Percentiles rank a stretch among this genome's conserved stretches.
These are phyloP conservation scores for Paramecium primaurelia DNA, from an alignment of 73 alveolate genomes.

Conservation along the genomic window DNA sequence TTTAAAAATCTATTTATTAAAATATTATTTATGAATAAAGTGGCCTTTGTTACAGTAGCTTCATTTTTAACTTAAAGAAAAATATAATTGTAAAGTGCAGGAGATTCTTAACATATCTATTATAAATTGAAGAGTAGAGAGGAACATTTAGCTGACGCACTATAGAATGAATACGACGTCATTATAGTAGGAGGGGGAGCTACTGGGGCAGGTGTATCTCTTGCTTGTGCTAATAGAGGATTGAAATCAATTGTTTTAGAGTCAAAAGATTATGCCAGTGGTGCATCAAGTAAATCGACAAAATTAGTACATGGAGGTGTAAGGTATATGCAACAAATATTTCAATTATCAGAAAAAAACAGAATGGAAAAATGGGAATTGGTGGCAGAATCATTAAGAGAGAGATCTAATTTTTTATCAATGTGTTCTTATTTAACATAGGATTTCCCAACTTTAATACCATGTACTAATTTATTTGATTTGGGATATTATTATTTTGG, in stretches of 20 bases:
- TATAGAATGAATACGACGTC: constrained; percentile 55
- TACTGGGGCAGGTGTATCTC: constrained; percentile 89
- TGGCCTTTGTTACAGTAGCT: neutral
- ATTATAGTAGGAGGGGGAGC: constrained; percentile 75
- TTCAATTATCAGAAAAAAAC: constrained; percentile 66
- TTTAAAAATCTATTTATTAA: neutral
- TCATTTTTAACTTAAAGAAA: neutral
- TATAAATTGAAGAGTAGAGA: neutral
- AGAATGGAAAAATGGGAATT: constrained; percentile 67
- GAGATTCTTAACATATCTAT: neutral
- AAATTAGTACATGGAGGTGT: constrained; percentile 93
- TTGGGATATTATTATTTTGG: constrained; percentile 80
- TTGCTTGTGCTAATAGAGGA: constrained; percentile 89
- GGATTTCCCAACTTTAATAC: constrained; percentile 71
- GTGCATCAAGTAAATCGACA: constrained; percentile 86
- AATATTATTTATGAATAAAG: neutral
- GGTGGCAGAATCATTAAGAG: constrained; percentile 80
- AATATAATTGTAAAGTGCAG: neutral
- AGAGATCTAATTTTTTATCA: constrained; percentile 76
- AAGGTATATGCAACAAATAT: constrained; percentile 78
- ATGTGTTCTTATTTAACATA: constrained; percentile 75
- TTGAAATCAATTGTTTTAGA: constrained; percentile 78
- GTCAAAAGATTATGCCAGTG: constrained; percentile 81
- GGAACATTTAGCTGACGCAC: constrained; percentile 10
- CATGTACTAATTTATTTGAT: constrained; percentile 68